phyloP scores from a whole-genome alignment of 495 filamentous ascomycete species.

The Podospora pseudocomata region DNA sequence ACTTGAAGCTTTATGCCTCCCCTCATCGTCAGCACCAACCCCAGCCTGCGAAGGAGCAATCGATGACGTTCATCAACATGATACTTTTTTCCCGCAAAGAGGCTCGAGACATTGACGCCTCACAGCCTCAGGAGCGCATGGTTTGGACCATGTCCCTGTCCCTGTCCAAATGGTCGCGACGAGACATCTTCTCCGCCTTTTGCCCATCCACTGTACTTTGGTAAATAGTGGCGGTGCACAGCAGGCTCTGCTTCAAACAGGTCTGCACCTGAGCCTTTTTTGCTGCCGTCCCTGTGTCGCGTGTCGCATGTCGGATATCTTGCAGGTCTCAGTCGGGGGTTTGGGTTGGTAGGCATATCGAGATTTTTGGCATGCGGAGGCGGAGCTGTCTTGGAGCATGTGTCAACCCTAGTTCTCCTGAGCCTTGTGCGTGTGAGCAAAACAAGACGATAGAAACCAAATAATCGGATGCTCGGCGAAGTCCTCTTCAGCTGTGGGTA shows the following conservation, averaged over 20 bases:
- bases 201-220: neutral
- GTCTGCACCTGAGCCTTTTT: neutral
- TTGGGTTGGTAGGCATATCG: too few species aligned
- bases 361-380: neutral
- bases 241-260: neutral
- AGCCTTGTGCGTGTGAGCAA: too few species aligned
- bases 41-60: neutral
- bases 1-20: neutral
- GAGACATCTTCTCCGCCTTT: neutral
- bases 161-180: neutral
- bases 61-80: neutral
- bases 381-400: too few species aligned
- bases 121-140: slow-evolving; percentile 10
- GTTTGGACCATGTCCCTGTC: neutral
- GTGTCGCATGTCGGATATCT: neutral
- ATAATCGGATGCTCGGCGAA: neutral
- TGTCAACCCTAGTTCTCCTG: too few species aligned
- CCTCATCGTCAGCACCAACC: neutral
- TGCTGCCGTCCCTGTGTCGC: neutral
- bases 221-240: slow-evolving; percentile 2
- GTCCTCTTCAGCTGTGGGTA: slow-evolving; percentile 12
- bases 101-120: slow-evolving; percentile 9
- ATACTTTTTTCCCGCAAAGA: neutral
- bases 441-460: neutral
- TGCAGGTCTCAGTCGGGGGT: neutral